Evolutionary conservation across 495 filamentous ascomycete species (phyloP).

Genomic region (Elaphomyces granulatus): DNA sequence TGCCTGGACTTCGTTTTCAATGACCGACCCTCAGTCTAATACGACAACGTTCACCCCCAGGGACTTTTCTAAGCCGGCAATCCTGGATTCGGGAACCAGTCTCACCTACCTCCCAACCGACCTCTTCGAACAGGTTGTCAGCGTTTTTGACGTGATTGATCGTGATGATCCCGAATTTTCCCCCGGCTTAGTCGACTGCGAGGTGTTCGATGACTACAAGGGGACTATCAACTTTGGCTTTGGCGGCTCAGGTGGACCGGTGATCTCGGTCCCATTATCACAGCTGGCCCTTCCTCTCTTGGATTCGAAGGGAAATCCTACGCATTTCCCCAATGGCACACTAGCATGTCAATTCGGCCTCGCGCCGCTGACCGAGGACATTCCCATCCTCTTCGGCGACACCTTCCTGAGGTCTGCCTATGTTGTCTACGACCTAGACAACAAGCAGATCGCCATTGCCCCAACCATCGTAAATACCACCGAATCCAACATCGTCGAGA

Average conservation of each 20-base stretch:
- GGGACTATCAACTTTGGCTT: conserved; percentile 41
- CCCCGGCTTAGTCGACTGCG: conserved; percentile 43
- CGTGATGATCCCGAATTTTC: conserved; percentile 44
- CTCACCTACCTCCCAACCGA: conserved; percentile 5
- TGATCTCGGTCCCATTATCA: conserved; percentile 47
- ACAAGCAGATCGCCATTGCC: conserved; percentile 55
- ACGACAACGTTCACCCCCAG: conserved; percentile 25
- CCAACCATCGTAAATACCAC: conserved; percentile 48
- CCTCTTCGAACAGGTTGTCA: conserved; percentile 6
- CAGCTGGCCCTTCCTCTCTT: conserved; percentile 53
- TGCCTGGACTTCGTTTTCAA: conserved; percentile 38
- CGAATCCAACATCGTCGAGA: not conserved
- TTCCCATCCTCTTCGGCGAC: conserved; percentile 47
- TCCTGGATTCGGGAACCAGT: conserved; percentile 14
- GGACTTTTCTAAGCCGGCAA: conserved; percentile 40
- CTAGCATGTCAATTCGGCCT: conserved; percentile 6
- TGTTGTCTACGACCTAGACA: conserved; percentile 59
- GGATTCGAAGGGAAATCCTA: conserved; percentile 2
- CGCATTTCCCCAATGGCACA: conserved; percentile 4
- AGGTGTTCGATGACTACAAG: conserved; percentile 33
- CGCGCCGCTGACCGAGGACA: conserved; percentile 24
- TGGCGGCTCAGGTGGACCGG: conserved; percentile 20
- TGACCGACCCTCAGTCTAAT: conserved; percentile 13
- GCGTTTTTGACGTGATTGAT: conserved; percentile 7
- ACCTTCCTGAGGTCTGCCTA: conserved; percentile 68